These are phyloP conservation scores for Claviceps fusiformis DNA, from an alignment of 2,329 filamentous ascomycete species.

Conservation along the genomic window DNA sequence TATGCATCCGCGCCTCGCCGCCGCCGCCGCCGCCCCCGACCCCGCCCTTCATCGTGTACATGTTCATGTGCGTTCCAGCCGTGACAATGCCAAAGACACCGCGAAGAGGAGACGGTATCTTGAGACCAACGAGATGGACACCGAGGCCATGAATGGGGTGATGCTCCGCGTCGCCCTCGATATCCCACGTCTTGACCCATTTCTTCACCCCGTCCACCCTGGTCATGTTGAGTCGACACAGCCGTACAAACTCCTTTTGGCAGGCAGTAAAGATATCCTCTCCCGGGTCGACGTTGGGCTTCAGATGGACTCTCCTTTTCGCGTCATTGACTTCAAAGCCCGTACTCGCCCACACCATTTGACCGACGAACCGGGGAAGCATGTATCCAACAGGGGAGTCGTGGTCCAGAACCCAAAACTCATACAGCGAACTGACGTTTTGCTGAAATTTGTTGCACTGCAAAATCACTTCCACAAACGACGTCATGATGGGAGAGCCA, in stretches of 20 bases:
- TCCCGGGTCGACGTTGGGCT: slow-evolving; percentile 1
- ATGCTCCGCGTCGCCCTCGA: slow-evolving; percentile 8
- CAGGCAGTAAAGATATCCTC: slow-evolving; percentile 1
- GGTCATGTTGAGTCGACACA: slow-evolving; percentile 15
- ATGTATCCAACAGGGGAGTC: slow-evolving; percentile 14
- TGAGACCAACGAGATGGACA: slow-evolving; percentile 10
- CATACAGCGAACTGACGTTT: slow-evolving; percentile 9
- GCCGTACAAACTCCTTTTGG: slow-evolving; percentile 6
- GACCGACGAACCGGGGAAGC: slow-evolving; percentile 9
- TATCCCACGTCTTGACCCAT: slow-evolving; percentile 12
- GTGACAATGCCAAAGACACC: slow-evolving; percentile 24
- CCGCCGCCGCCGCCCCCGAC: neutral
- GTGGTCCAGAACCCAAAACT: slow-evolving; percentile 12
- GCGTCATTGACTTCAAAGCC: slow-evolving; percentile 8
- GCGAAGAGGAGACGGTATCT: slow-evolving; percentile 19
- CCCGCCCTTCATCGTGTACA: slow-evolving; percentile 16
- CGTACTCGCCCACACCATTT: slow-evolving; percentile 12
- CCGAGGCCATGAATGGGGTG: slow-evolving; percentile 17
- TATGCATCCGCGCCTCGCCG: slow-evolving; percentile 11
- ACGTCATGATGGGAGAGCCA: neutral
- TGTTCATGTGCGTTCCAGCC: slow-evolving; percentile 23
- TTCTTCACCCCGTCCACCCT: slow-evolving; percentile 13
- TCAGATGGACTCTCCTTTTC: slow-evolving; percentile 11
- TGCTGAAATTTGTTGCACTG: slow-evolving; percentile 14
- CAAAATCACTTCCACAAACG: slow-evolving; percentile 11